Conservation (phyloP, 2,329 filamentous ascomycete species). For the Cordyceps cicadae region DNA sequence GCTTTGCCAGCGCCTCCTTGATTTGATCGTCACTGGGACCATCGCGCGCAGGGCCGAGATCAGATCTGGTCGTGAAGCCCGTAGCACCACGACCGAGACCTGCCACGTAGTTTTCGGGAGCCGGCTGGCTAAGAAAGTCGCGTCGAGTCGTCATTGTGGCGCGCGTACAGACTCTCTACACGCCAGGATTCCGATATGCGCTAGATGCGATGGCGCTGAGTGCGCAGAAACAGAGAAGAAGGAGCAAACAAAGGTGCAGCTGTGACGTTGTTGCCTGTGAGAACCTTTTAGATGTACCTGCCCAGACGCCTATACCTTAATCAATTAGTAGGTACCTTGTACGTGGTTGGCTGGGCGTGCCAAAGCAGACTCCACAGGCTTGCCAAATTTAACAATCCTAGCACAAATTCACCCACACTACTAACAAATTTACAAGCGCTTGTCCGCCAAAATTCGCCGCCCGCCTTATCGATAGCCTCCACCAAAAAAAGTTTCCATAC, state of each 20-base stretch:
- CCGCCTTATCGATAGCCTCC: slow-evolving; percentile 19
- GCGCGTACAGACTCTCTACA: background rate
- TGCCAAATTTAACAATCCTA: background rate
- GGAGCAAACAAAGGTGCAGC: background rate
- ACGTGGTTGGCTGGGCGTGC: background rate
- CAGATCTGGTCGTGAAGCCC: slow-evolving; percentile 93
- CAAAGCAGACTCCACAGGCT: background rate
- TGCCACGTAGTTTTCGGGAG: slow-evolving; percentile 83
- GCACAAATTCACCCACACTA: background rate
- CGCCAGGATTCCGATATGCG: background rate
- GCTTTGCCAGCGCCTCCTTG: slow-evolving; percentile 91
- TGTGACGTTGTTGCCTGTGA: background rate
- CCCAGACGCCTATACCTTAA: no score
- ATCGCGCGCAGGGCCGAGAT: slow-evolving; percentile 89
- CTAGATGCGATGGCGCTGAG: background rate
- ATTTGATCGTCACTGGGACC: slow-evolving; percentile 97
- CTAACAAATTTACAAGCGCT: background rate
- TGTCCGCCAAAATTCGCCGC: background rate
- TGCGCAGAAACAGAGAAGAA: background rate
- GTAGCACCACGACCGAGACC: slow-evolving; percentile 96
- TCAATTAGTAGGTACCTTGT: no score
- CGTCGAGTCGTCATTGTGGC: slow-evolving; percentile 52
- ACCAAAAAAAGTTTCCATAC: slow-evolving; percentile 20
- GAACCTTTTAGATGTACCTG: background rate
- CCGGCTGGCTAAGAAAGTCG: slow-evolving; percentile 82